These are phyloP conservation scores for Grigorovia transvaalensis DNA, from an alignment of 805 yeast species.

Conservation along the genomic window DNA sequence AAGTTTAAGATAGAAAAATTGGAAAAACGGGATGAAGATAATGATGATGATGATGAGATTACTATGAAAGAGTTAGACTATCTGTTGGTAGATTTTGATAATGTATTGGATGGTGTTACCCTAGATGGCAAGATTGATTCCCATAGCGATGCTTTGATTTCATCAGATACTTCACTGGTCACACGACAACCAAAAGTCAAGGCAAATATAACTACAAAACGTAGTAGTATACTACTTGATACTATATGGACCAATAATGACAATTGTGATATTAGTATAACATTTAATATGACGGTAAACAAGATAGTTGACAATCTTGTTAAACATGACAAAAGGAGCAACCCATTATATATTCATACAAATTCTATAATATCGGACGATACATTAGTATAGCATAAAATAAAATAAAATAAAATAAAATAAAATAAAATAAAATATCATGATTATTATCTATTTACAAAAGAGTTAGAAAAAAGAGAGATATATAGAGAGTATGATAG, in stretches of 20 bases:
- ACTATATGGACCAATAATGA: neutral
- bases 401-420: neutral
- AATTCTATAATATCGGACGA: constrained; percentile 3
- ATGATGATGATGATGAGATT: neutral
- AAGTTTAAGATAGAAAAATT: neutral
- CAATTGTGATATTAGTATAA: neutral
- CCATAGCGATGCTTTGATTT: neutral
- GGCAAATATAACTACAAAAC: neutral
- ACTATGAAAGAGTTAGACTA: constrained; percentile 16
- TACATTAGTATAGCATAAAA: constrained; percentile 1
- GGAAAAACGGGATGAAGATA: neutral
- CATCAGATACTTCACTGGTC: too few relatives aligned
- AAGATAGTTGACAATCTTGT: neutral
- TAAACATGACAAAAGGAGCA: neutral
- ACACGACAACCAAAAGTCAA: too few relatives aligned
- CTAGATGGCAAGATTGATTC: neutral
- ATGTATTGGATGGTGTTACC: neutral
- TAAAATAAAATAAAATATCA: constrained; percentile 22
- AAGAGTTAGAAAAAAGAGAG: neutral
- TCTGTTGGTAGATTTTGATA: constrained; percentile 9
- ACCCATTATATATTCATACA: neutral
- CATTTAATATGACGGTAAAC: neutral
- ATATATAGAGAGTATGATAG: neutral
- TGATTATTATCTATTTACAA: neutral
- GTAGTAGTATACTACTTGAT: neutral